Percentiles rank a stretch among this genome's conserved stretches.
These are phyloP conservation scores for Backusella australiensis DNA, from an alignment of 192 early-diverging fungal genomes.

Conservation along the genomic window DNA sequence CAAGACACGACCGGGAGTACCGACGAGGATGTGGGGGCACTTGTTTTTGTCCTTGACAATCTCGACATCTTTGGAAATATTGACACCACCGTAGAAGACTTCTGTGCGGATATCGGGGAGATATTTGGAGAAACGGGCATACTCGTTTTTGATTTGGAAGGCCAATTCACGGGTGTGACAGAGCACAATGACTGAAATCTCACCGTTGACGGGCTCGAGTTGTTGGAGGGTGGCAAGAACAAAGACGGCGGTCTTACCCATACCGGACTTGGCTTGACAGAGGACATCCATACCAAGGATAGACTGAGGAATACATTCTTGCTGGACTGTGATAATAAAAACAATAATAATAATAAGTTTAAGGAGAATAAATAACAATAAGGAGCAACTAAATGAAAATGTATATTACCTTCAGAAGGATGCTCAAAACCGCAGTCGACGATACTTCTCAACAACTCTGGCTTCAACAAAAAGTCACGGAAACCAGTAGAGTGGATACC, in stretches of 20 bases:
- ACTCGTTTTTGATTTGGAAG: conserved; percentile 98
- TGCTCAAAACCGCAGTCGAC: conserved; percentile 99
- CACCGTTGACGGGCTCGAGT: conserved; percentile 78
- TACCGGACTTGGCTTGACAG: conserved; percentile 97
- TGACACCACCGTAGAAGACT: conserved; percentile 91
- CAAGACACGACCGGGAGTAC: conserved; percentile 92
- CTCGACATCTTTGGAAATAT: conserved; percentile 77
- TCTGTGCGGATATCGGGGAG: conserved; percentile 89
- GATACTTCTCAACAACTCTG: conserved; percentile 91
- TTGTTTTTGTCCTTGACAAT: conserved; percentile 78
- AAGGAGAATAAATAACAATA: neutral
- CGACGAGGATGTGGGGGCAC: conserved; percentile 95
- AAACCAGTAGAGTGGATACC: conserved; percentile 98
- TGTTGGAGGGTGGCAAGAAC: conserved; percentile 95
- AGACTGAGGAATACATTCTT: conserved; percentile 97
- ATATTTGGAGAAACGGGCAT: conserved; percentile 94
- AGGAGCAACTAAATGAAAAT: neutral
- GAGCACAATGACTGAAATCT: conserved; percentile 86
- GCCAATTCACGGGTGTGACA: conserved; percentile 99
- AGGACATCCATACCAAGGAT: conserved; percentile 96
- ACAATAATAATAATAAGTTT: neutral
- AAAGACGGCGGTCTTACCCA: conserved; percentile 99
- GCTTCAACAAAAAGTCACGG: conserved; percentile 96
- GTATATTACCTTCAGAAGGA: conserved; percentile 77
- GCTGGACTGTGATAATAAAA: conserved; percentile 70